Evolutionary conservation across 2,329 filamentous ascomycete species (phyloP), one percentile per base, ranked within the genome.

Genomic region (Fusarium concolor): DNA sequence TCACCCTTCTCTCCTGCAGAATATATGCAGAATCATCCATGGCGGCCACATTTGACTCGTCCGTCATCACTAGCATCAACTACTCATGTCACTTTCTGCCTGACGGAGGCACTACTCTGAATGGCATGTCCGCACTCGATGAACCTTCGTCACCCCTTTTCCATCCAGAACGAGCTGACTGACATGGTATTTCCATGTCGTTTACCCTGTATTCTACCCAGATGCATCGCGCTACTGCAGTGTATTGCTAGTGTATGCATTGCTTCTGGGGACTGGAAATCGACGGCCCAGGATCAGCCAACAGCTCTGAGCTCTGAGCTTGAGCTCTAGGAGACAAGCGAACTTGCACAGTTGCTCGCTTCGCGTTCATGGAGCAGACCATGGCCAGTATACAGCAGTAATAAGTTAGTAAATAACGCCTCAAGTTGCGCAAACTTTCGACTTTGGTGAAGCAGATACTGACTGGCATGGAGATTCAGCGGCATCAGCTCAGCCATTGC

Each of bases 221-320:
- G 52, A 46, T 71, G 68, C 68, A 74, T 68, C 56, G 47, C 69
- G 59, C 72, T 73, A 74, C 71, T 74, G 71, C 71, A 71, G 26
- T 37, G 49, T 51, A 29, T 52, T 62, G 47, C 68, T 74, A 74
- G 72, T 66, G 66, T 47, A 18, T 60, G 46, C 60, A 61, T 60
- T 47, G 50, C 55, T 58, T 65, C 53, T 64, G 51, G 37, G 42
- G 45, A 59, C 57, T 69, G 62, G 62, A 66, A 64, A 67, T 54
- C 39, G 38, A 45, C 63, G 65, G 62, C 44, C 56, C 51, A 71
- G 58, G 46, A 51, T 71, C 39, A 41, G 38, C 61, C 58, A 39
- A 62, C 53, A 61, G 41, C 50, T 50, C 55, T 37, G 26, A 52
- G 24, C 18, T 44, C 41, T 29, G 45, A 51, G 44, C 26, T 26